These are phyloP conservation scores for Podospora tetraspora DNA, from an alignment of 495 filamentous ascomycete species.

Conservation along the genomic window DNA sequence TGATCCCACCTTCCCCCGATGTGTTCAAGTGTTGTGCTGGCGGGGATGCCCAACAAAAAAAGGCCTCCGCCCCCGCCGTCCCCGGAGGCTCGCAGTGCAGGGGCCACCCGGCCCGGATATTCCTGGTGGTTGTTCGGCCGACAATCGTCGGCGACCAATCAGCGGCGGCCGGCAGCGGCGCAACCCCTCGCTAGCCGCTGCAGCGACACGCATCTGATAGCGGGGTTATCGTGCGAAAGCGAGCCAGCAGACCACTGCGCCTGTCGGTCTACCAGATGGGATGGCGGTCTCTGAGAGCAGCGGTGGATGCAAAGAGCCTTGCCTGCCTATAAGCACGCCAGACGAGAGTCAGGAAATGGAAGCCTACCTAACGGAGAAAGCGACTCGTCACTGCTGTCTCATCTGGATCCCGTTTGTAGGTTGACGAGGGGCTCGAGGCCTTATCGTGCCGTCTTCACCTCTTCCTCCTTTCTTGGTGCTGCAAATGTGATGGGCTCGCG, in stretches of 20 bases:
- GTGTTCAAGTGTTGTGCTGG: neutral
- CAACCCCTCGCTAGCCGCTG: constrained; percentile 1
- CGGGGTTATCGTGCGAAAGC: neutral
- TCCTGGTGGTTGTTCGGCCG: neutral
- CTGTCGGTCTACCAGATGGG: neutral
- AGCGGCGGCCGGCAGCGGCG: neutral
- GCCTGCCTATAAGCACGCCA: neutral
- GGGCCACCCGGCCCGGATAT: neutral
- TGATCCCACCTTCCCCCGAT: neutral
- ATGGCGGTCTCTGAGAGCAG: neutral
- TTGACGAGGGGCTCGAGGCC: too few relatives aligned
- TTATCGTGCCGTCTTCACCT: neutral
- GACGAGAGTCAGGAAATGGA: neutral
- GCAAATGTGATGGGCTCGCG: neutral
- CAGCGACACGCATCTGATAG: neutral
- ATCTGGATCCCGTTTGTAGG: neutral
- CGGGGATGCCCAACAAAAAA: neutral
- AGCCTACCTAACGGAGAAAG: neutral
- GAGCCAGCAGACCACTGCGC: neutral
- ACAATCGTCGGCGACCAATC: neutral
- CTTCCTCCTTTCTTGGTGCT: neutral
- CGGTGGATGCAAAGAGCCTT: neutral
- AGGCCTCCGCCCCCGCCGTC: neutral
- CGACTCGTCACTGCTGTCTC: neutral
- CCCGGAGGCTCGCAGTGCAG: neutral